Conservation (phyloP, 2,329 filamentous ascomycete genomes). For the Botryosphaeria dothidea region DNA sequence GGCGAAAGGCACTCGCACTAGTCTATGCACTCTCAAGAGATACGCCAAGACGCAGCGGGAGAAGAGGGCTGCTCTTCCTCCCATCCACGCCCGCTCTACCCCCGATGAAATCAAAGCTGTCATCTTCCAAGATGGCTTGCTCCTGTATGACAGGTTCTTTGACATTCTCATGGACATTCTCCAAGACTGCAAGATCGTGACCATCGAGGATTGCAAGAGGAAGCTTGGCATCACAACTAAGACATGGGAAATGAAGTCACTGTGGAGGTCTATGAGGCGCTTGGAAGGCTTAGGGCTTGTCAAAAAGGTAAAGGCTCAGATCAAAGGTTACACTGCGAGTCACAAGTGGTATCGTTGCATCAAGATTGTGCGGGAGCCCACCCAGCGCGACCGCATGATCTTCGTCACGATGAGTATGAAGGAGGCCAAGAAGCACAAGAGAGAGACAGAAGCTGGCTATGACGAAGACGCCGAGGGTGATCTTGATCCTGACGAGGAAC, state of each 20-base stretch:
- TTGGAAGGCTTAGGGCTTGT: conserved; percentile 43
- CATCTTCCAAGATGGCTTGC: conserved; percentile 38
- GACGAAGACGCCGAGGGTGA: conserved; percentile 19
- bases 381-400: conserved; percentile 33
- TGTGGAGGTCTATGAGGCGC: conserved; percentile 41
- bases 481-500: conserved; percentile 24
- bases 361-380: conserved; percentile 42
- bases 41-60: conserved; percentile 41
- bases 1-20: conserved; percentile 53
- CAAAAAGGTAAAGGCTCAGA: conserved; percentile 39
- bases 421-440: conserved; percentile 6
- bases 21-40: conserved; percentile 55
- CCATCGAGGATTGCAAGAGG: conserved; percentile 53
- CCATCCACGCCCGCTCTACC: conserved; percentile 8
- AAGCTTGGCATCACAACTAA: conserved; percentile 25
- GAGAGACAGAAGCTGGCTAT: conserved; percentile 2
- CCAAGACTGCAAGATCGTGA: conserved; percentile 52
- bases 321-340: conserved; percentile 30
- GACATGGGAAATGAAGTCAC: conserved; percentile 40
- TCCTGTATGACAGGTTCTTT: conserved; percentile 53
- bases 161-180: conserved; percentile 51
- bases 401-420: conserved; percentile 32
- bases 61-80: conserved; percentile 22
- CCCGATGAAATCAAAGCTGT: conserved; percentile 30
- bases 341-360: conserved; percentile 38